Conservation (phyloP, 176 grass and related monocot genomes). For the Oryza punctata region DNA sequence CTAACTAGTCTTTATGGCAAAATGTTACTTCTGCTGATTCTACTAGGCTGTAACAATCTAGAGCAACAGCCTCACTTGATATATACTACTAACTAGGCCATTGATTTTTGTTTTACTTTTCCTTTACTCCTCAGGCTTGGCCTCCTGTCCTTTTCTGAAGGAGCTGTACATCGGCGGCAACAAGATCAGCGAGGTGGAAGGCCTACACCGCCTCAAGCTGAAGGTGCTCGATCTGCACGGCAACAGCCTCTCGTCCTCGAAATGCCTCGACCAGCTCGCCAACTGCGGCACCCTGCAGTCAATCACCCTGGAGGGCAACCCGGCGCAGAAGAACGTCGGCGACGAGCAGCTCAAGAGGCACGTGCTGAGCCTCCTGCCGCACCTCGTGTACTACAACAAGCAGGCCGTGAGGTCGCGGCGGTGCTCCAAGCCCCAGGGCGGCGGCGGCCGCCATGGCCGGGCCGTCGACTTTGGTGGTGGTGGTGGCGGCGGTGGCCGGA, state of each 20-base stretch:
- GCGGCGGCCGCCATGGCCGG: constrained; percentile 26
- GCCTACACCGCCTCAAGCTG: constrained; percentile 60
- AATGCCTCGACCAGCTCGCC: constrained; percentile 52
- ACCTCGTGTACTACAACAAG: constrained; percentile 52
- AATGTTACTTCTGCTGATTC: background rate
- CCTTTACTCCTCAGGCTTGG: constrained; percentile 38
- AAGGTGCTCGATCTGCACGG: constrained; percentile 48
- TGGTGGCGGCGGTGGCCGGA: background rate
- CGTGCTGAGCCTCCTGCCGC: constrained; percentile 42
- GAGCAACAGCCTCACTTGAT: background rate
- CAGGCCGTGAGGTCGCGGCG: constrained; percentile 17
- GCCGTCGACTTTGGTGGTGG: constrained; percentile 14
- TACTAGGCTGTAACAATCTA: background rate
- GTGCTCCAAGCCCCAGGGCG: constrained; percentile 28
- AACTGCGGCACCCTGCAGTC: constrained; percentile 55
- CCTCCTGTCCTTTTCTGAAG: constrained; percentile 54
- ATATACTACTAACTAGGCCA: no score
- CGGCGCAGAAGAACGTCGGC: constrained; percentile 52
- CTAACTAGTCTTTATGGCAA: background rate
- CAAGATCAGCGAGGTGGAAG: constrained; percentile 66
- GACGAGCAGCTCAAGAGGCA: constrained; percentile 57
- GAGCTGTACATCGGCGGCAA: constrained; percentile 61
- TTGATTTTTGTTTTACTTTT: background rate
- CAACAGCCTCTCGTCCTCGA: constrained; percentile 49
- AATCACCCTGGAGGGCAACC: constrained; percentile 55